Percentiles rank a stretch among this genome's conserved stretches.
phyloP scores from a whole-genome alignment of 345 rosid species.

The Zanthoxylum bungeanum region DNA sequence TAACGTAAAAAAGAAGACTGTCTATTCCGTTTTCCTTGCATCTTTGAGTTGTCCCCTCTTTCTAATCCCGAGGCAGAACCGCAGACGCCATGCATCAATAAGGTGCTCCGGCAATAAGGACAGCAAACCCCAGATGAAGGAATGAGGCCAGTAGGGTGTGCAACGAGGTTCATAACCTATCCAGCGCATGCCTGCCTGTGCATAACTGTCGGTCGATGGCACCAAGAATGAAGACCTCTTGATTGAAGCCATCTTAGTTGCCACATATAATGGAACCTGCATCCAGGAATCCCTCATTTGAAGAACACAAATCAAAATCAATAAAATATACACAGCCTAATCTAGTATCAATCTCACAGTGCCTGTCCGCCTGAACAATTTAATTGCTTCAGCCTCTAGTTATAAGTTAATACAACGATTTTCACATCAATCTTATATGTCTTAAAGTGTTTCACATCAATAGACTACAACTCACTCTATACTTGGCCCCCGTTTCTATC shows the following conservation, averaged over 20 bases:
- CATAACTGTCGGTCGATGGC: constrained; percentile 70
- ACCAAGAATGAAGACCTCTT: constrained; percentile 69
- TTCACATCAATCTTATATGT: not conserved
- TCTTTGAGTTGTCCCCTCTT: constrained; percentile 73
- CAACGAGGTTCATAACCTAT: constrained; percentile 70
- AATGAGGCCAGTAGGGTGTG: constrained; percentile 84
- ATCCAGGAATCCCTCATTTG: constrained; percentile 11
- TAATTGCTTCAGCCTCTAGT: not conserved
- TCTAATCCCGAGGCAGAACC: constrained; percentile 49
- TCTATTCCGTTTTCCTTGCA: constrained; percentile 55
- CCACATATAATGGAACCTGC: constrained; percentile 78
- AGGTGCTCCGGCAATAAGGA: constrained; percentile 44
- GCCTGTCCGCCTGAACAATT: not conserved
- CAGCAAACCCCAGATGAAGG: constrained; percentile 56
- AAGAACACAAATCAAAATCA: not conserved
- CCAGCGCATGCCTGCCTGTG: constrained; percentile 56
- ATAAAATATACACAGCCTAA: not conserved
- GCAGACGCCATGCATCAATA: constrained; percentile 49
- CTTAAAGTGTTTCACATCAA: not conserved
- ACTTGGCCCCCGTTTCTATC: not conserved
- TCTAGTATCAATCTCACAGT: not conserved
- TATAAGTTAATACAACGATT: not conserved
- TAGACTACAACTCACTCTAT: not conserved
- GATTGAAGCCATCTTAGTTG: constrained; percentile 81
- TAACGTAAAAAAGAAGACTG: not conserved